phyloP scores from a whole-genome alignment of 768 basidiomycete genomes.

The Megacollybia marginata region DNA sequence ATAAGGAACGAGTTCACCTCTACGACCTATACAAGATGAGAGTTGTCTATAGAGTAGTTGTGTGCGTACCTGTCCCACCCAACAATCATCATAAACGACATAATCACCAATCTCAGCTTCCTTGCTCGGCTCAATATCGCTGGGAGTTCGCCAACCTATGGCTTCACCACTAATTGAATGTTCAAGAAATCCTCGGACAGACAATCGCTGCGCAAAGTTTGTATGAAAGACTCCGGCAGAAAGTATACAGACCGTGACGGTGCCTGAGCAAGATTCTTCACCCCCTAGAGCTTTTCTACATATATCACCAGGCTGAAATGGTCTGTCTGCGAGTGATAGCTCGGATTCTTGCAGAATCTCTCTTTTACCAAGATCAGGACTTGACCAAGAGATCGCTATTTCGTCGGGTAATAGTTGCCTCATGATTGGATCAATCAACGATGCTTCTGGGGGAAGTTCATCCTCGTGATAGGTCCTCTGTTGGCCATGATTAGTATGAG shows the following conservation, averaged over 20 bases:
- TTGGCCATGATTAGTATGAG: not conserved
- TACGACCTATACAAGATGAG: constrained; percentile 42
- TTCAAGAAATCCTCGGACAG: constrained; percentile 58
- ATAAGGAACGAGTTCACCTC: constrained; percentile 44
- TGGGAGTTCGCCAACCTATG: constrained; percentile 53
- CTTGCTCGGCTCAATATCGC: constrained; percentile 48
- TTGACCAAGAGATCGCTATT: constrained; percentile 70
- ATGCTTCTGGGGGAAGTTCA: constrained; percentile 32
- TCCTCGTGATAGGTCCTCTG: constrained; percentile 91
- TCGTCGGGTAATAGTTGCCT: constrained; percentile 71
- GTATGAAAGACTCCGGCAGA: too few species aligned
- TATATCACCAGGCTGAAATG: constrained; percentile 71
- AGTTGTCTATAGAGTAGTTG: not conserved
- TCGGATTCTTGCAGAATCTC: constrained; percentile 68
- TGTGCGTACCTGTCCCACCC: too few species aligned
- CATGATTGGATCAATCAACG: constrained; percentile 60
- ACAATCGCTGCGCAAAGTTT: constrained; percentile 13
- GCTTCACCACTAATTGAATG: constrained; percentile 67
- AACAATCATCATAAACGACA: constrained; percentile 77
- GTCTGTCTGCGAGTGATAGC: constrained; percentile 67
- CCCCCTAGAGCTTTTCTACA: constrained; percentile 60
- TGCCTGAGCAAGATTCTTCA: constrained; percentile 68
- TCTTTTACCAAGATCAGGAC: constrained; percentile 33
- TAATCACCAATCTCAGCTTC: constrained; percentile 75
- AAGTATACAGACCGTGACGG: constrained; percentile 42